Evolutionary conservation across 2,329 filamentous ascomycete species (phyloP).

Genomic region (Ceratocystis cubensis): DNA sequence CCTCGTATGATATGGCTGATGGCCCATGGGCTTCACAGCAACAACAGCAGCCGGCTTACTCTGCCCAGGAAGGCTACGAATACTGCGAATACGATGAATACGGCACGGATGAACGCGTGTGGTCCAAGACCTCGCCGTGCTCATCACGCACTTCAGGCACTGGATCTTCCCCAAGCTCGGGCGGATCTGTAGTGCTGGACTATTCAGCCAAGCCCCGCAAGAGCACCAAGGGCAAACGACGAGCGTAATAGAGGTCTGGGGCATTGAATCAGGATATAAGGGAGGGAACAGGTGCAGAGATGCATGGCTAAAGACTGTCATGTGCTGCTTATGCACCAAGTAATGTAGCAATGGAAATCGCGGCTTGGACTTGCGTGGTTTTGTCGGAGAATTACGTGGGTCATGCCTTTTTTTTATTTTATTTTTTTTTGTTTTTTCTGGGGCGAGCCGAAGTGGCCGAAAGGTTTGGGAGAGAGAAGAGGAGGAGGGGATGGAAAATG

Average conservation of each 20-base stretch:
- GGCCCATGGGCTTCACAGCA: neutral
- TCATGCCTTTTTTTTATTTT: no score
- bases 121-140: conserved; percentile 1
- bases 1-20: neutral
- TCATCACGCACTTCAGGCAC: conserved; percentile 2
- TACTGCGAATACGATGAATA: neutral
- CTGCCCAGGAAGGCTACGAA: neutral
- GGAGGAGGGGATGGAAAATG: neutral
- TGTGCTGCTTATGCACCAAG: neutral
- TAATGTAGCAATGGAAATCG: neutral
- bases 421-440: neutral
- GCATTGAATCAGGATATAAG: no score
- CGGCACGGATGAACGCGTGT: neutral
- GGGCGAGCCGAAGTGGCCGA: neutral
- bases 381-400: conserved; percentile 3
- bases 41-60: neutral
- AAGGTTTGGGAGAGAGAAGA: neutral
- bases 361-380: neutral
- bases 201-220: conserved; percentile 1
- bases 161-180: neutral
- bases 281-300: neutral
- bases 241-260: neutral
- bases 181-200: conserved; percentile 3
- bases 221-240: conserved; percentile 1
- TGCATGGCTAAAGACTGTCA: neutral